Conservation (phyloP, 2,329 filamentous ascomycete genomes). For the Aspergillus viridinutans region DNA sequence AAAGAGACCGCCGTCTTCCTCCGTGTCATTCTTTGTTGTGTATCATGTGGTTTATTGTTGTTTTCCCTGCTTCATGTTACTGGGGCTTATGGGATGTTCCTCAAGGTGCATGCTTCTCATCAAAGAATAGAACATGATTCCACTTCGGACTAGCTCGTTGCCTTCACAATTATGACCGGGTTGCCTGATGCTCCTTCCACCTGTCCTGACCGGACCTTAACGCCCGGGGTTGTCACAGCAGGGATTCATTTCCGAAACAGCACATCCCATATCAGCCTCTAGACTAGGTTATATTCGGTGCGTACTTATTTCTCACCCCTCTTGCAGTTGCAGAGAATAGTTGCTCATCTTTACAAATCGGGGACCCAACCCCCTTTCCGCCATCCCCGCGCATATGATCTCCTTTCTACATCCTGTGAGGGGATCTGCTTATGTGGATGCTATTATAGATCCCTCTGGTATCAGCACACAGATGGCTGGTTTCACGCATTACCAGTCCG, state of each 20-base stretch:
- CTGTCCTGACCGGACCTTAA: not conserved
- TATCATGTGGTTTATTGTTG: not conserved
- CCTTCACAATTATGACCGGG: not conserved
- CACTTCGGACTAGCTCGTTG: not conserved
- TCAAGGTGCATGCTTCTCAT: not conserved
- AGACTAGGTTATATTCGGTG: not conserved
- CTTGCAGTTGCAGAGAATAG: not conserved
- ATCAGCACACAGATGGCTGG: not conserved
- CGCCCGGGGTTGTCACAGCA: not conserved
- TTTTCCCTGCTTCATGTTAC: not conserved
- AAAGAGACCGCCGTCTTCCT: not conserved
- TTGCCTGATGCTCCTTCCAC: not conserved
- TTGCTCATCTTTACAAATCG: not conserved
- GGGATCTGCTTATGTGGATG: not conserved
- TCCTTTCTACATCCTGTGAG: not conserved
- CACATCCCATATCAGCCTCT: not conserved
- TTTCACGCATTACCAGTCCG: not conserved
- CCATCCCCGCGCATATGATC: not conserved
- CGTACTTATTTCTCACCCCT: not conserved
- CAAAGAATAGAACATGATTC: not conserved
- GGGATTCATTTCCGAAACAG: not conserved
- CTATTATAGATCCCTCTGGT: not conserved
- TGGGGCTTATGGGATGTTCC: not conserved
- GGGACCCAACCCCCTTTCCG: not conserved
- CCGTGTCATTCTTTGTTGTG: not conserved